A percentile compares a stretch with the other conserved stretches of the same genome.
These are phyloP conservation scores for Phytophthora idaei DNA, from an alignment of 352 stramenopile species.

Conservation along the genomic window DNA sequence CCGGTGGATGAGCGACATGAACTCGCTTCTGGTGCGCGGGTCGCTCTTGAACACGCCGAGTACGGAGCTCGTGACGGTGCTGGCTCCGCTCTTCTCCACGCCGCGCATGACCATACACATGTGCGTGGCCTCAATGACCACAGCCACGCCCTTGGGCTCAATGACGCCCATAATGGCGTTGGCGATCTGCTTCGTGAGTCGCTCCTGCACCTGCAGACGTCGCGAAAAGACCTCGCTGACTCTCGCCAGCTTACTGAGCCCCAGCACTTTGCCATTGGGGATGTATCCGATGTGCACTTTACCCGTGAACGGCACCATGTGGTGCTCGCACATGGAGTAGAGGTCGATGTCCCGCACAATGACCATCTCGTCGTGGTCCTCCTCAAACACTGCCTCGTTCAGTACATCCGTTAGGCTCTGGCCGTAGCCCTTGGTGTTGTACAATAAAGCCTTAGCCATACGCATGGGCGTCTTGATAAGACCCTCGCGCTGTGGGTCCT, in stretches of 20 bases:
- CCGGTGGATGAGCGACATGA: conserved; percentile 89
- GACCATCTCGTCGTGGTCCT: conserved; percentile 99
- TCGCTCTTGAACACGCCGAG: conserved; percentile 97
- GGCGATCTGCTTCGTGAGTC: conserved; percentile 99
- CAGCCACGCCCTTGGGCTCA: conserved; percentile 96
- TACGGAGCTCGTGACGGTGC: conserved; percentile 97
- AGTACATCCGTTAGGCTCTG: conserved; percentile 90
- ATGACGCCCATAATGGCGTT: conserved; percentile 97
- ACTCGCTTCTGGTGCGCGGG: conserved; percentile 85
- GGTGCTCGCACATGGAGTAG: conserved; percentile 99
- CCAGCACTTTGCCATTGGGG: conserved; percentile 96
- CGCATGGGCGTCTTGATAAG: conserved; percentile 96
- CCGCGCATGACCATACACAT: conserved; percentile 99
- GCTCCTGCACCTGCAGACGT: conserved; percentile 98
- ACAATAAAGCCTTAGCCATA: conserved; percentile 97
- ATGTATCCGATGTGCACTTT: conserved; percentile 96
- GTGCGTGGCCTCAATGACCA: conserved; percentile 99
- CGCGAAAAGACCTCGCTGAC: conserved; percentile 98
- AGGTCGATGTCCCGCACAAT: conserved; percentile 99
- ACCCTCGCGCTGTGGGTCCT: conserved; percentile 95
- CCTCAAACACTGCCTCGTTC: conserved; percentile 98
- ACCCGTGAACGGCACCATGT: conserved; percentile 99
- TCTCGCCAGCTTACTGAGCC: conserved; percentile 98
- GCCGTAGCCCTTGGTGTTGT: conserved; percentile 96
- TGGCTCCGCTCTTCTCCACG: conserved; percentile 97